Base-by-base conservation (phyloP, 73 alveolate species). In the Tetrahymena borealis region DNA sequence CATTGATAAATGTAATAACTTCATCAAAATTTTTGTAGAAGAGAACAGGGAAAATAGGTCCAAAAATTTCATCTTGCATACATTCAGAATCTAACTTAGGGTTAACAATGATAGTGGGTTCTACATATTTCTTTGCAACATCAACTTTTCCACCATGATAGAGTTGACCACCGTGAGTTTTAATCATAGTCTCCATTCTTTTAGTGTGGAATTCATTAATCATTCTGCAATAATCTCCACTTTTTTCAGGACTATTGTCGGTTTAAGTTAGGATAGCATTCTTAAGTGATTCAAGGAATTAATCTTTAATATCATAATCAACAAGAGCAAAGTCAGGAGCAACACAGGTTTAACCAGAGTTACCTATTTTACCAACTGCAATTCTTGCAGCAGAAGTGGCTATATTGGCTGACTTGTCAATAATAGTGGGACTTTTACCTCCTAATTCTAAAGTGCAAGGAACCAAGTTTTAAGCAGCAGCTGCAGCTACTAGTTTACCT, bases 381-480 rank as follows among this genome's bases (percentile, higher is more conserved):
- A 93, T 90, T 40, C 95, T 98, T 98, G 94, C 96, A 11, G 98
- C 99, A 42, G 98, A 97, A 33, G 94, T 90, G 93, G 94, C 97
- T 28, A 98, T 35, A 90, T 97, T 96, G 6, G 99, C 99, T 90
- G 96, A 90, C 40, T 91, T 95, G 90, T 98, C 99, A 11, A 98
- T 97, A 90, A 98, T 95, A 39, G 97, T 97, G n/a, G 99, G 99
- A 90, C 98, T 94, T 94, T 98, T 98, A 10, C 99, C 99, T 41
- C 99, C 99, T 31, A 98, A 95, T 95, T 98, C 99, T 32, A 98
- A 93, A 40, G 98, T 97, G 85, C 99, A 97, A 1, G 99, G 99
- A 42, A 97, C 95, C 32, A 98, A 95, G 91, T 97, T 95, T 78
- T 97, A 97, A 37, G 98, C 99, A 33, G 99, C 99, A 1, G 99